These are phyloP conservation scores for Candida khao-thaluensis DNA, from an alignment of 805 yeast species.

Conservation along the genomic window DNA sequence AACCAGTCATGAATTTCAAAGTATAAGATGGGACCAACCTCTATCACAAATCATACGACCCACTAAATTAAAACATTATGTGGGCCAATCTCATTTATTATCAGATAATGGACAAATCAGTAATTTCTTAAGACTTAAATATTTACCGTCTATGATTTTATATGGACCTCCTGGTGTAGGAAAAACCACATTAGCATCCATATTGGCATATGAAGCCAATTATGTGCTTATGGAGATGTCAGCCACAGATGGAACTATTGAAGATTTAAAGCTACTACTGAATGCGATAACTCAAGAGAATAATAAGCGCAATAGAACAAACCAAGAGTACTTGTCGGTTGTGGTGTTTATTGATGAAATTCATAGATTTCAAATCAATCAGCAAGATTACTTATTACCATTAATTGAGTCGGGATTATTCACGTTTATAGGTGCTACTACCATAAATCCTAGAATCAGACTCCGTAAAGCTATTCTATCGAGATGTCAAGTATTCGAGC, in stretches of 20 bases:
- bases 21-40: conserved; percentile 7
- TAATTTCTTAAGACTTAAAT: conserved; percentile 61
- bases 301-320: conserved; percentile 47
- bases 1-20: not conserved
- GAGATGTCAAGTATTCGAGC: conserved; percentile 76
- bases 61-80: conserved; percentile 56
- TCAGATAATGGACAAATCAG: conserved; percentile 63
- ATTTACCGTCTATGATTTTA: conserved; percentile 79
- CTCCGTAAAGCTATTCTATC: conserved; percentile 80
- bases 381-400: conserved; percentile 85
- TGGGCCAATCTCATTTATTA: conserved; percentile 84
- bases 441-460: conserved; percentile 86
- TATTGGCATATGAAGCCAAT: conserved; percentile 54
- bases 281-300: conserved; percentile 46
- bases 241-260: conserved; percentile 72
- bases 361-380: conserved; percentile 80
- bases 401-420: conserved; percentile 82
- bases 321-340: conserved; percentile 16
- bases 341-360: conserved; percentile 89
- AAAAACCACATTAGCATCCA: conserved; percentile 80
- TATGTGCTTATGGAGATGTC: conserved; percentile 74
- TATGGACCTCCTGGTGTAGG: conserved; percentile 98
- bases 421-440: conserved; percentile 91
- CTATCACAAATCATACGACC: conserved; percentile 62
- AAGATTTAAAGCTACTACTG: conserved; percentile 64